phyloP scores from a whole-genome alignment of 208 protist species.

The Phytomonas francai region DNA sequence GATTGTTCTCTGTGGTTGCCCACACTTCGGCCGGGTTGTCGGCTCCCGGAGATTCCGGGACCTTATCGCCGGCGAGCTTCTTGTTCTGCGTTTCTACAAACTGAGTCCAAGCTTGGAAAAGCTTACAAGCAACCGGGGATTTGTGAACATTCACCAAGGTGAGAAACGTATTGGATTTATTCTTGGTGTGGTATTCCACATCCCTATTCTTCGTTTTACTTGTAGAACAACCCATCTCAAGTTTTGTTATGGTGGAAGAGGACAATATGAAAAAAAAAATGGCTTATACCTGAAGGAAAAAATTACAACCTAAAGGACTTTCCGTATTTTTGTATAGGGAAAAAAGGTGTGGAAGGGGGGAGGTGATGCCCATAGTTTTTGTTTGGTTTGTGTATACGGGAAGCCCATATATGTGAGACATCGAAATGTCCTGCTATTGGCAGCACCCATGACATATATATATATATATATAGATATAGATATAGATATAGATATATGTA shows the following conservation, averaged over 20 bases:
- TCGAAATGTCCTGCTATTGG: too few relatives aligned
- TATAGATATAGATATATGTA: too few relatives aligned
- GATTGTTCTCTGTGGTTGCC: slow-evolving; percentile 38
- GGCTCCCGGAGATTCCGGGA: slow-evolving; percentile 19
- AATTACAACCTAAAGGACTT: too few relatives aligned
- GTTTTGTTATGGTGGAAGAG: not conserved
- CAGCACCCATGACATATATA: too few relatives aligned
- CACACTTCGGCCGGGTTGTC: slow-evolving; percentile 47
- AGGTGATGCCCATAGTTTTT: not conserved
- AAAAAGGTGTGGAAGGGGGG: not conserved
- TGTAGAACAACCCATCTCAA: slow-evolving; percentile 54
- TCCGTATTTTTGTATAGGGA: not conserved
- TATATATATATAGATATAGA: too few relatives aligned
- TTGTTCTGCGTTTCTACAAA: slow-evolving; percentile 48
- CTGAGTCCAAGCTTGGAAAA: slow-evolving; percentile 63
- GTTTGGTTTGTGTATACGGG: too few relatives aligned
- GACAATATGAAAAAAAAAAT: too few relatives aligned
- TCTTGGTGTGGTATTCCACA: slow-evolving; percentile 8
- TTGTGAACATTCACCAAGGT: slow-evolving; percentile 30
- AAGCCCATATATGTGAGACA: too few relatives aligned
- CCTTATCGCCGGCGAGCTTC: slow-evolving; percentile 19
- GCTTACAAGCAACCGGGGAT: slow-evolving; percentile 56
- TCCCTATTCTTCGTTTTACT: slow-evolving; percentile 34
- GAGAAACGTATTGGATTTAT: slow-evolving; percentile 40
- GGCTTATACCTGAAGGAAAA: too few relatives aligned